Evolutionary conservation across 176 grass and related monocot genomes (phyloP).

Genomic region (Coix lacrymajobi): DNA sequence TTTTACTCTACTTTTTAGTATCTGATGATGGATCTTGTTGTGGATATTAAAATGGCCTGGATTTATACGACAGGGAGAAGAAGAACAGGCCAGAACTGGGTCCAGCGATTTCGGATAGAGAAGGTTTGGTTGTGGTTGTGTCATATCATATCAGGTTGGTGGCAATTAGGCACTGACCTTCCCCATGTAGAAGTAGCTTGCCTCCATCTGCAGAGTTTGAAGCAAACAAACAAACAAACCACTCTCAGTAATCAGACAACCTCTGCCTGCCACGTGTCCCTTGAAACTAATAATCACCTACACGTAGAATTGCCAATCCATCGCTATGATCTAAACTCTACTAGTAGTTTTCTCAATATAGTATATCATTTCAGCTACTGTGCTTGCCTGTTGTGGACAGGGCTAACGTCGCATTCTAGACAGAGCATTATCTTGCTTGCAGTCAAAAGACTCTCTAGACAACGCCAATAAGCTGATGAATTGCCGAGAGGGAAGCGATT

Average conservation of each 20-base stretch:
- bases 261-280: not conserved
- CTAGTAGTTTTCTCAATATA: too few species aligned
- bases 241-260: not conserved
- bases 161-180: constrained; percentile 37
- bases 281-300: not conserved
- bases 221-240: constrained; percentile 7
- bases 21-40: not conserved
- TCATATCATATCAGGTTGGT: not conserved
- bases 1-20: not conserved
- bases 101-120: not conserved
- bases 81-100: not conserved
- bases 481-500: too few species aligned
- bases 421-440: too few species aligned
- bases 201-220: constrained; percentile 49
- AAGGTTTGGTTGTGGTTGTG: not conserved
- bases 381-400: too few species aligned
- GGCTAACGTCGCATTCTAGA: too few species aligned
- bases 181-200: constrained; percentile 37
- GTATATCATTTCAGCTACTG: too few species aligned
- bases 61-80: too few species aligned
- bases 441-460: too few species aligned
- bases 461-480: too few species aligned
- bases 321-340: not conserved
- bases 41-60: not conserved
- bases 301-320: not conserved